Evolutionary conservation across 75 land plant genomes (phyloP).

Genomic region (Selaginella tamariscina): DNA sequence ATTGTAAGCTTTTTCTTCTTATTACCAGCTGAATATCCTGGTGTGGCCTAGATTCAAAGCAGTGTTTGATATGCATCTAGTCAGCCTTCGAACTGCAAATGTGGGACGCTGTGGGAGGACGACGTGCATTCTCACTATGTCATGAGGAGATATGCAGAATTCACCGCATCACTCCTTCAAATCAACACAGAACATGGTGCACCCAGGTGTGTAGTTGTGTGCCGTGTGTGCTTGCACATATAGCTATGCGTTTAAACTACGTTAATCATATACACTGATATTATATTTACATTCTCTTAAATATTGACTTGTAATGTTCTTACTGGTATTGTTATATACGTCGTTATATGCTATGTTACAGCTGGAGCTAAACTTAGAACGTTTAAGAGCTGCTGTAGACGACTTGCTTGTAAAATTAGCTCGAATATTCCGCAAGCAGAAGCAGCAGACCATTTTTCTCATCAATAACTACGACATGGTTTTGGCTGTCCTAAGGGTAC

Average conservation of each 20-base stretch:
- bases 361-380: slow-evolving; percentile 90
- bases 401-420: slow-evolving; percentile 82
- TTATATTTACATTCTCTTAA: too few relatives aligned
- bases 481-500: slow-evolving; percentile 82
- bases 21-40: slow-evolving; percentile 69
- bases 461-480: slow-evolving; percentile 99
- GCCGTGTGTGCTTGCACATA: too few relatives aligned
- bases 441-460: slow-evolving; percentile 83
- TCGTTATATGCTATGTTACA: slow-evolving; percentile 31
- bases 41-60: slow-evolving; percentile 99
- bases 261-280: too few relatives aligned
- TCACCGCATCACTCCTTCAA: slow-evolving; percentile 90
- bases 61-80: slow-evolving; percentile 98
- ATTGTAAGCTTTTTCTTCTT: slow-evolving; percentile 6
- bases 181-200: slow-evolving; percentile 88
- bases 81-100: slow-evolving; percentile 88
- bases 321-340: background rate
- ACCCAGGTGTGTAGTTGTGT: slow-evolving; percentile 91
- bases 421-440: slow-evolving; percentile 53
- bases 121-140: slow-evolving; percentile 99
- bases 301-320: background rate
- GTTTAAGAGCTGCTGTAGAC: slow-evolving; percentile 84
- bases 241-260: too few relatives aligned
- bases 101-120: slow-evolving; percentile 89
- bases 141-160: slow-evolving; percentile 97